Percentiles rank a stretch among this genome's conserved stretches.
Conservation (phyloP, 768 basidiomycete genomes). For the Leccinum fibrillosum region DNA sequence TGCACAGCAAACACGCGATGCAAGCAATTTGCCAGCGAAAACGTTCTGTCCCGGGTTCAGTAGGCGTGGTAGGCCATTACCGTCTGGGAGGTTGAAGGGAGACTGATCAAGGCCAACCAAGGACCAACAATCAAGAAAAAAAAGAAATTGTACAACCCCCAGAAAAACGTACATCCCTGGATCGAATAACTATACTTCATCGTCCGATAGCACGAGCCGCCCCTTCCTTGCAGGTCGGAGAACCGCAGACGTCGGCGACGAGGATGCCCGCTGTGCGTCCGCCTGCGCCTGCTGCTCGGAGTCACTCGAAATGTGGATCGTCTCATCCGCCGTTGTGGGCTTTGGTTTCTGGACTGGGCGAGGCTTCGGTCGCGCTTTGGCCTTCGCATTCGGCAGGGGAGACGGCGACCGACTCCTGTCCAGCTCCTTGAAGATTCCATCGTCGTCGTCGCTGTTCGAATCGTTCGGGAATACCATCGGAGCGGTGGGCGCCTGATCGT, state of each 20-base stretch:
- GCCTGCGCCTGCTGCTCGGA: slow-evolving; percentile 11
- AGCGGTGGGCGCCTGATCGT: slow-evolving; percentile 14
- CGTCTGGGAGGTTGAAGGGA: not conserved
- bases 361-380: slow-evolving; percentile 34
- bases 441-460: slow-evolving; percentile 20
- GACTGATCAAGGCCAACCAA: slow-evolving; percentile 3
- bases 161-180: slow-evolving; percentile 6
- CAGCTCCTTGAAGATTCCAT: slow-evolving; percentile 20
- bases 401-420: slow-evolving; percentile 26
- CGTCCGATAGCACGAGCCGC: slow-evolving; percentile 37
- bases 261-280: not conserved
- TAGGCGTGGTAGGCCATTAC: not conserved
- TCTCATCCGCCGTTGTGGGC: not conserved
- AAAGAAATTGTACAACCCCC: slow-evolving; percentile 3
- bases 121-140: not conserved
- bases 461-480: slow-evolving; percentile 17
- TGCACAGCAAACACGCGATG: slow-evolving; percentile 8
- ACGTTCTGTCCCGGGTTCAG: not conserved
- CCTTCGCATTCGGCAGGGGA: slow-evolving; percentile 5
- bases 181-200: slow-evolving; percentile 28
- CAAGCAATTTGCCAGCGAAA: not conserved
- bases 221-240: slow-evolving; percentile 24
- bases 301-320: slow-evolving; percentile 23
- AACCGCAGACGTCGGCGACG: slow-evolving; percentile 6
- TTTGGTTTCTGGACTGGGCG: slow-evolving; percentile 40